Evolutionary conservation across 495 filamentous ascomycete genomes (phyloP), one percentile per base, ranked within the genome.

Genomic region (Monascus purpureus): DNA sequence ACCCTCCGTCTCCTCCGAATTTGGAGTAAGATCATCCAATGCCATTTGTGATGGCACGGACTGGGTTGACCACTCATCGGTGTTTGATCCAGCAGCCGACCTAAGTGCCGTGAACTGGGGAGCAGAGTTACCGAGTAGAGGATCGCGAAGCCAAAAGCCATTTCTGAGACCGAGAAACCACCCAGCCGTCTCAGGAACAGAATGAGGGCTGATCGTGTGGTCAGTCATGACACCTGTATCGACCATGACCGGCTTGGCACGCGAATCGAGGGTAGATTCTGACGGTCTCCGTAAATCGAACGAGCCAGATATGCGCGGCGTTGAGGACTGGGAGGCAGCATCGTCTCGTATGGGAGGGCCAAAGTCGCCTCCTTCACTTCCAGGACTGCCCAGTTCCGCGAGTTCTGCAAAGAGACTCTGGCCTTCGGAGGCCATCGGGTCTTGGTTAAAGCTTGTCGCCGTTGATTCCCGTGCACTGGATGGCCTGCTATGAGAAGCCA

Each of bases 371-470:
- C 59, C 60, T 33, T 80, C 80, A 31, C 77, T 75, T 33, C 77
- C 75, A 25, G 61, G 75, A 38, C 61, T 70, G 38, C 73, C 70
- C 8, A 93, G 57, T 34, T 85, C 77, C 13, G 75, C 84, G 27
- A 97, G 68, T 46, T 97, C 90, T 13, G 86, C 83, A 50, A 85
- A 93, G 35, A 97, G 58, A 47, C 79, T 95, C 57, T 94, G 82
- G 2, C 72, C 73, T 39, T 63, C 67, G 27, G 65, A 59, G 13
- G 68, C 59, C 13, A 63, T 61, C 8, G 75, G 70, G 17, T 46
- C 41, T 25, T 53, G 48, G 13, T 42, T 46, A 39, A 57, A 62
- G 45, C 52, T 62, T 29, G 53, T 39, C n/a, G 52, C 54, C 5
- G 54, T 52, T 18, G 75, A 75, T 35, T 74, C 61, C 17, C 61